A percentile compares a stretch with the other conserved stretches of the same genome.
Conservation (phyloP, 441 rosid genomes). For the Populus tomentosa region DNA sequence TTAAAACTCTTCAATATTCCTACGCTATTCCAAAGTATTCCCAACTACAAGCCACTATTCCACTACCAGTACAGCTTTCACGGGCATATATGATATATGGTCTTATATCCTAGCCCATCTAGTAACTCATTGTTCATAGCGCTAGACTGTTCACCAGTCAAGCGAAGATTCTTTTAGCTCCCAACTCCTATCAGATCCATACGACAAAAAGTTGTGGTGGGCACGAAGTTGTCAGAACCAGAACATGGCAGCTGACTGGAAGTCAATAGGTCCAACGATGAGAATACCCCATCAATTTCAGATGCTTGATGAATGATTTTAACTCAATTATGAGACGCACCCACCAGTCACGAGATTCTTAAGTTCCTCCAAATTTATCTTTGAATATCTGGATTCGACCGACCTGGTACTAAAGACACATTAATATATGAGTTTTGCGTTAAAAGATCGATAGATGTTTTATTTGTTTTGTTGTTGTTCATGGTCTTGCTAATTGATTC, state of each 20-base stretch:
- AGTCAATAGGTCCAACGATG: neutral
- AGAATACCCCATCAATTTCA: neutral
- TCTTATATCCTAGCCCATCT: no score
- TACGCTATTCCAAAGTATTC: no score
- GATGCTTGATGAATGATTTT: neutral
- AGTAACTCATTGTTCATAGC: no score
- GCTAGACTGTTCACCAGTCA: no score
- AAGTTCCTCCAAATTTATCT: neutral
- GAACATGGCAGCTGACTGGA: neutral
- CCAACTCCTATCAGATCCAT: neutral
- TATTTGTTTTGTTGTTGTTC: neutral
- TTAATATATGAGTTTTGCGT: neutral
- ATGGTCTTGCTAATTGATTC: neutral
- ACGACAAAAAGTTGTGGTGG: neutral
- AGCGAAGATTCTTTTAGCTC: neutral
- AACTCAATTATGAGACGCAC: slow-evolving; percentile 23
- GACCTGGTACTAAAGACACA: neutral
- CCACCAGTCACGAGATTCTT: slow-evolving; percentile 12
- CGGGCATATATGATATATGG: no score
- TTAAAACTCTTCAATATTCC: no score
- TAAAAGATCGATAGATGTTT: neutral
- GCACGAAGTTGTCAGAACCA: neutral
- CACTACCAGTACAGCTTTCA: no score
- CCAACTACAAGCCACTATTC: no score
- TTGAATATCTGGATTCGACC: neutral